A percentile compares a stretch with the other conserved stretches of the same genome.
phyloP scores from a whole-genome alignment of 2,329 filamentous ascomycete genomes.

The Colletotrichum camelliae region DNA sequence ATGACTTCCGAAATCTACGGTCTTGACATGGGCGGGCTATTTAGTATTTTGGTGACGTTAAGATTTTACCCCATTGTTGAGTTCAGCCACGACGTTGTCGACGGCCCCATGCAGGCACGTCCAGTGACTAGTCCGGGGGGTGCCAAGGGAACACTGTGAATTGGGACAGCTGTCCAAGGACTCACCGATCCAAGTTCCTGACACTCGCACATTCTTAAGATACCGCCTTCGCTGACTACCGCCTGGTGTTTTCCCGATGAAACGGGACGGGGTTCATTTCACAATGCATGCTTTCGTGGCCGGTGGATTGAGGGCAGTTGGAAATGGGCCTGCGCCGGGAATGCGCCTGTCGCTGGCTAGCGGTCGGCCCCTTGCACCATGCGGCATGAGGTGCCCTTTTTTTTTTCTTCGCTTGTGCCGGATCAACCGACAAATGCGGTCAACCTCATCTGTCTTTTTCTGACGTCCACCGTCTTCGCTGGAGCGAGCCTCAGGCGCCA shows the following conservation, averaged over 20 bases:
- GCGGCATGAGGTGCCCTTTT: neutral
- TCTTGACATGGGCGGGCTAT: neutral
- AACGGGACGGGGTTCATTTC: neutral
- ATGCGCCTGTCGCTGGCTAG: conserved; percentile 6
- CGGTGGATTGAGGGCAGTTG: neutral
- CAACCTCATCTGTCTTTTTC: conserved; percentile 15
- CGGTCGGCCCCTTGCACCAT: conserved; percentile 7
- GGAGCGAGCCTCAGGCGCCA: neutral
- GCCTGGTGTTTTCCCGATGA: neutral
- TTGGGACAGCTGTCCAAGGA: neutral
- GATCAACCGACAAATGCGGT: conserved; percentile 20
- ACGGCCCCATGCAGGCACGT: conserved; percentile 2
- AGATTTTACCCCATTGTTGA: neutral
- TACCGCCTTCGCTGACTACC: neutral
- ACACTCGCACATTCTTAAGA: neutral
- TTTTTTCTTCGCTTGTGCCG: conserved; percentile 5
- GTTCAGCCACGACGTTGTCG: neutral
- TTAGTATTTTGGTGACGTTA: neutral
- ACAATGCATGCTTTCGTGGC: conserved; percentile 10
- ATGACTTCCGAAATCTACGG: neutral
- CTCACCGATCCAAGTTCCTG: neutral
- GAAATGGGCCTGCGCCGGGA: conserved; percentile 6
- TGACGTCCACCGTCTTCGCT: neutral
- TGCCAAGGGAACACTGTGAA: neutral
- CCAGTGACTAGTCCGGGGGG: neutral